Percentiles rank a stretch among this genome's conserved stretches.
These are phyloP conservation scores for Coemansia sp. DNA, from an alignment of 192 early-diverging fungal genomes.

Conservation along the genomic window DNA sequence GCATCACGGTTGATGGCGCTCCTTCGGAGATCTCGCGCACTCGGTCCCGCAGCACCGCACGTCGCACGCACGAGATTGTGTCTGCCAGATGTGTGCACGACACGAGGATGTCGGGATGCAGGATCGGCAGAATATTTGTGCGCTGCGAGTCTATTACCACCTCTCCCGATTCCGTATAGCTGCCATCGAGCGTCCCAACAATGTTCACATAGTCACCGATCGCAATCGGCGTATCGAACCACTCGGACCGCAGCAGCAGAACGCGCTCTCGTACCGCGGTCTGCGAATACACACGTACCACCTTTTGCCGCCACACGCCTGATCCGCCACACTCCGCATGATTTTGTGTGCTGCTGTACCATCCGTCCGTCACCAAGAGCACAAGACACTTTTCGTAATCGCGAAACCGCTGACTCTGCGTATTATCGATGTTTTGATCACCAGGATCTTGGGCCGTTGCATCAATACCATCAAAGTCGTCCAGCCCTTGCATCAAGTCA, in stretches of 20 bases:
- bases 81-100: conserved; percentile 75
- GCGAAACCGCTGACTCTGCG: conserved; percentile 13
- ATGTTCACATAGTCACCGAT: conserved; percentile 66
- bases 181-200: conserved; percentile 22
- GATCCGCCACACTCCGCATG: not conserved
- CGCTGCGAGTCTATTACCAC: conserved; percentile 59
- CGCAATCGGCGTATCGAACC: conserved; percentile 59
- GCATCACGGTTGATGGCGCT: conserved; percentile 58
- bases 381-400: conserved; percentile 37
- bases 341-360: conserved; percentile 23
- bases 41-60: conserved; percentile 72
- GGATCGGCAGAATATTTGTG: conserved; percentile 59
- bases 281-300: conserved; percentile 45
- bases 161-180: conserved; percentile 1
- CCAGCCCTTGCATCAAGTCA: conserved; percentile 4
- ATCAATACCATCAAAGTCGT: not conserved
- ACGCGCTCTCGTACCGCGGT: conserved; percentile 31
- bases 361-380: conserved; percentile 34
- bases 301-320: conserved; percentile 28
- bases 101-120: conserved; percentile 81
- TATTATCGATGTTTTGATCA: not conserved
- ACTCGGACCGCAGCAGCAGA: conserved; percentile 66
- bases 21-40: conserved; percentile 49
- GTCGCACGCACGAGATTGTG: conserved; percentile 73
- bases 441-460: not conserved